phyloP scores from a whole-genome alignment of 352 stramenopile genomes.

The Blastocystis sp. region DNA sequence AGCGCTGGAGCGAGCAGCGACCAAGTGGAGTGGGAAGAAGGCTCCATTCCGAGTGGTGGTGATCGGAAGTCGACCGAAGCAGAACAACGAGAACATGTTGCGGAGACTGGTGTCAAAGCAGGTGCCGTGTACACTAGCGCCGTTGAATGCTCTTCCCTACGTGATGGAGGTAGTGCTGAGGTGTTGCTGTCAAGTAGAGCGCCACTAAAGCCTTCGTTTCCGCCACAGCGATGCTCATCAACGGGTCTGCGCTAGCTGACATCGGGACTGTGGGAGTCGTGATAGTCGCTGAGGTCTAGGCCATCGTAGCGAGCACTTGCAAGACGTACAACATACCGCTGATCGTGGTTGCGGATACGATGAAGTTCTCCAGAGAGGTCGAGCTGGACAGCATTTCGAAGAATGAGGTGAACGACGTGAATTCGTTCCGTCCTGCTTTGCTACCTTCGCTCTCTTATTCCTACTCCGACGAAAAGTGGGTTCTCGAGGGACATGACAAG shows the following conservation, averaged over 20 bases:
- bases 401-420: constrained; percentile 46
- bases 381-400: constrained; percentile 46
- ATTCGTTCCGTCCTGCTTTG: constrained; percentile 9
- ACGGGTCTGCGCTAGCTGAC: constrained; percentile 16
- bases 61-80: neutral
- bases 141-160: constrained; percentile 18
- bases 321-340: constrained; percentile 44
- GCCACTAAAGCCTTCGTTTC: constrained; percentile 42
- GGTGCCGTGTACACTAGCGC: constrained; percentile 12
- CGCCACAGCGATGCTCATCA: constrained; percentile 6
- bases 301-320: constrained; percentile 8
- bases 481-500: constrained; percentile 19
- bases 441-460: constrained; percentile 1
- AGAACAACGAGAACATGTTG: constrained; percentile 38
- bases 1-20: neutral
- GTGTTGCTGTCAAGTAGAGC: neutral
- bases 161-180: neutral
- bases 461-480: neutral
- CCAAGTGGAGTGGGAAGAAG: neutral
- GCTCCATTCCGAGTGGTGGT: constrained; percentile 20
- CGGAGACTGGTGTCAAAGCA: constrained; percentile 28
- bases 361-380: constrained; percentile 44
- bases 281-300: neutral
- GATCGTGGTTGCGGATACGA: constrained; percentile 22
- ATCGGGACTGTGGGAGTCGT: neutral